Base-by-base conservation (phyloP, 202 grass and related monocot species). In the Cymbopogon flexuosus region DNA sequence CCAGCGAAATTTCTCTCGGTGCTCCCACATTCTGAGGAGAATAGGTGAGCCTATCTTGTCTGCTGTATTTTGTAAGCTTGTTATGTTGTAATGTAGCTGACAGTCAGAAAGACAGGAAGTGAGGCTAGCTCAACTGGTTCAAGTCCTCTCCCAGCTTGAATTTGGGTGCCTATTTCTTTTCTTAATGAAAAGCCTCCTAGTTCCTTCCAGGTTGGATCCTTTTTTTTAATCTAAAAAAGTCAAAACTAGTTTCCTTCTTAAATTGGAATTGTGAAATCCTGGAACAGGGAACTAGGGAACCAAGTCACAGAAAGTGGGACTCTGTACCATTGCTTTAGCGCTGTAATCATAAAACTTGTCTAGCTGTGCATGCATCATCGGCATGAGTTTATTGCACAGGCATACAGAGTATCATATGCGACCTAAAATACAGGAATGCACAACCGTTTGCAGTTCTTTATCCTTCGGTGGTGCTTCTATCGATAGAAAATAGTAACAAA, bases 21-120 rank as follows among this genome's bases (percentile, higher is more conserved):
- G 73, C 78, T 96, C 29, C 90, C 92, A 51, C 88, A 96, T 71
- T 99, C 96, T 0, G 90, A 99, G 52, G 96, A 96, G 81, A 99
- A 99, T 80, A 96, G 90, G 96, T 96, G 77, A 45, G 46, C 15
- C 29, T 37, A 58, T 31, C 56, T 84, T 42, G 12, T 51, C 19
- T 30, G 66, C 24, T 37, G 0, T 68, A 49, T 16, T 59, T 14
- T 45, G 10, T 78, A n/a, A 52, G 47, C 1, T 24, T 5, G 3
- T 19, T 10, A 39, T 13, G 5, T 74, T 5, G 33, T 2, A 63
- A 24, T 42, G 34, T 63, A 40, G 5, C 10, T 45, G 13, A 43
- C 41, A 21, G 47, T 29, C 3, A 0, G 41, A 36, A 21, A 21
- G 52, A 1, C 52, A 21, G n/a, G 52, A 58, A 58, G 18, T 23